Conservation (phyloP, 148 eudicot genomes). For the Silene latifolia region DNA sequence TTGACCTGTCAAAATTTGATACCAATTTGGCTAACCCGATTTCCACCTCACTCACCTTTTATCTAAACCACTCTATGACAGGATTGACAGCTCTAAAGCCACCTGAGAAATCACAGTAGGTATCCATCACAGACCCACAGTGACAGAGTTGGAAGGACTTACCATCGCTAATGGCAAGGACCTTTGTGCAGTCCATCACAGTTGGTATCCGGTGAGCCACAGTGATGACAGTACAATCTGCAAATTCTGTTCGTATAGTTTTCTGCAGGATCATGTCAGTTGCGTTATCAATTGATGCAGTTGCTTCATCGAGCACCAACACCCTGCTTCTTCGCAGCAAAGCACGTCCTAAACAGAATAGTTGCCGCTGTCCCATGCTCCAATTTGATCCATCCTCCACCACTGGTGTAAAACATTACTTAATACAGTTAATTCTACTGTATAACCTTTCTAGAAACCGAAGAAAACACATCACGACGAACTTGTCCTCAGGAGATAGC, state of each 20-base stretch:
- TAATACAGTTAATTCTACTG: background rate
- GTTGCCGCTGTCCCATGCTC: slow-evolving; percentile 96
- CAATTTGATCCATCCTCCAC: slow-evolving; percentile 88
- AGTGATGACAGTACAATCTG: slow-evolving; percentile 32
- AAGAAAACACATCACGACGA: background rate
- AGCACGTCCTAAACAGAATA: slow-evolving; percentile 88
- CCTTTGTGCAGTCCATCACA: slow-evolving; percentile 54
- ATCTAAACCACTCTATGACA: background rate
- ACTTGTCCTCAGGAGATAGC: no score
- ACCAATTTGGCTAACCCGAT: background rate
- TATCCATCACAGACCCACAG: background rate
- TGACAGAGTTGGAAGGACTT: background rate
- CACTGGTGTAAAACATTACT: slow-evolving; percentile 31
- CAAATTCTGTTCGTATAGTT: slow-evolving; percentile 46
- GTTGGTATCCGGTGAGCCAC: slow-evolving; percentile 43
- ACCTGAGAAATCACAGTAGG: no score
- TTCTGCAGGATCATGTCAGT: slow-evolving; percentile 47
- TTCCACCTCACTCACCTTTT: background rate
- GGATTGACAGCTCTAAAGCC: background rate
- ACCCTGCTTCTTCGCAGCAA: slow-evolving; percentile 78
- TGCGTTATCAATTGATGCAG: slow-evolving; percentile 87
- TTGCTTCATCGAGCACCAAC: slow-evolving; percentile 91
- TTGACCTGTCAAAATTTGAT: background rate
- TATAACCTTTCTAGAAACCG: background rate
- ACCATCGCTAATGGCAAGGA: slow-evolving; percentile 43